Evolutionary conservation across 2,329 filamentous ascomycete species (phyloP).

Genomic region (Phialophora verrucosa): DNA sequence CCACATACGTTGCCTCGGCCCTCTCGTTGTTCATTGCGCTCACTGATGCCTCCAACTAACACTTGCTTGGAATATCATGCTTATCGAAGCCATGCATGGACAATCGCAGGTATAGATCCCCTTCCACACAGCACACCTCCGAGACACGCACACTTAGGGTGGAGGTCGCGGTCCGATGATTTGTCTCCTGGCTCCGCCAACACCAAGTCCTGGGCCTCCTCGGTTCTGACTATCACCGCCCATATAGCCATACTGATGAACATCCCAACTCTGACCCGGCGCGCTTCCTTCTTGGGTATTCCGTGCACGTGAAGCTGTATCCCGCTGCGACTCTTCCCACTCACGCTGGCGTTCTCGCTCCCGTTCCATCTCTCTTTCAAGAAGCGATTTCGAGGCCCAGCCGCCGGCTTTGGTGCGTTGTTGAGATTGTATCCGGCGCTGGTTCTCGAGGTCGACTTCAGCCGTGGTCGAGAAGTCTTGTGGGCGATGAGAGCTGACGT

Average conservation of each 20-base stretch:
- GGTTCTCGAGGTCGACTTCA: constrained; percentile 63
- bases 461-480: constrained; percentile 58
- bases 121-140: neutral
- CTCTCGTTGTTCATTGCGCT: neutral
- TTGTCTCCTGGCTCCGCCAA: constrained; percentile 64
- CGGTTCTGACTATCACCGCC: constrained; percentile 68
- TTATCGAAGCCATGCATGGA: neutral
- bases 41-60: neutral
- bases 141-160: constrained; percentile 30
- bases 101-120: neutral
- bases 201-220: constrained; percentile 56
- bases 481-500: constrained; percentile 49
- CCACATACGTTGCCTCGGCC: neutral
- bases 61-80: neutral
- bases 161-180: constrained; percentile 67
- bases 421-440: constrained; percentile 58
- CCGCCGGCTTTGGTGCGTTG: constrained; percentile 64
- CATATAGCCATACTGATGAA: constrained; percentile 68
- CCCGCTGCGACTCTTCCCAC: constrained; percentile 67
- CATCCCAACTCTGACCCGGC: constrained; percentile 59
- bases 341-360: constrained; percentile 68
- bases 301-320: constrained; percentile 54
- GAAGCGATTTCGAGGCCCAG: constrained; percentile 67
- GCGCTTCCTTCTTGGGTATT: constrained; percentile 55
- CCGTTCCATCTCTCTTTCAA: constrained; percentile 71